Percentiles rank a stretch among this genome's conserved stretches.
Conservation (phyloP, 1,284 basidiomycete genomes). For the Afroboletus lepidellus region DNA sequence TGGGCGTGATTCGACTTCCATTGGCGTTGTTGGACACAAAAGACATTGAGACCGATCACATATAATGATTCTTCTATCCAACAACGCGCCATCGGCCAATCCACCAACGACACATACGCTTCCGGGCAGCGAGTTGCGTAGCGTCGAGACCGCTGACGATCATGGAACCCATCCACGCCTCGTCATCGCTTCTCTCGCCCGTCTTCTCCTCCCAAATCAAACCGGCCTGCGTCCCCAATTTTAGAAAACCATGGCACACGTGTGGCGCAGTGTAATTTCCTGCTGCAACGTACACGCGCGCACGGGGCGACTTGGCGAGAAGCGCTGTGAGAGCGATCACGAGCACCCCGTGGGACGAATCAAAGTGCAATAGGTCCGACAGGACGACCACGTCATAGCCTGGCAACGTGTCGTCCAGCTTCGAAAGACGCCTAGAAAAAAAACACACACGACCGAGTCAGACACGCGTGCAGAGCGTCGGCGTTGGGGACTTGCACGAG, state of each 20-base stretch:
- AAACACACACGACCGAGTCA: no score
- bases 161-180: constrained; percentile 48
- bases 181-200: constrained; percentile 10
- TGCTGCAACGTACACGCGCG: constrained; percentile 58
- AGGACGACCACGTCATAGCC: constrained; percentile 63
- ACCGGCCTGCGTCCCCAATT: constrained; percentile 40
- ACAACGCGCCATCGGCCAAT: constrained; percentile 45
- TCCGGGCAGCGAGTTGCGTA: constrained; percentile 48
- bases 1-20: not conserved
- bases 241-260: constrained; percentile 57
- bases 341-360: constrained; percentile 57
- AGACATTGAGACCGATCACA: constrained; percentile 2
- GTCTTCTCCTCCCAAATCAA: constrained; percentile 47
- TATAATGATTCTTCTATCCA: not conserved
- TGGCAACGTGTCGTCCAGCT: constrained; percentile 14
- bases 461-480: not conserved
- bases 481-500: constrained; percentile 52
- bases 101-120: constrained; percentile 59
- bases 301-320: constrained; percentile 41
- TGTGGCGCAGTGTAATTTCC: constrained; percentile 59
- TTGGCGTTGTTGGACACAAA: not conserved
- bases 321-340: constrained; percentile 49
- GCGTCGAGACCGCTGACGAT: constrained; percentile 46
- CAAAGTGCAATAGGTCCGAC: constrained; percentile 70
- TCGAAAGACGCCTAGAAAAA: constrained; percentile 18